phyloP scores from a whole-genome alignment of 2,329 filamentous ascomycete genomes.

The Aspergillus sp. region DNA sequence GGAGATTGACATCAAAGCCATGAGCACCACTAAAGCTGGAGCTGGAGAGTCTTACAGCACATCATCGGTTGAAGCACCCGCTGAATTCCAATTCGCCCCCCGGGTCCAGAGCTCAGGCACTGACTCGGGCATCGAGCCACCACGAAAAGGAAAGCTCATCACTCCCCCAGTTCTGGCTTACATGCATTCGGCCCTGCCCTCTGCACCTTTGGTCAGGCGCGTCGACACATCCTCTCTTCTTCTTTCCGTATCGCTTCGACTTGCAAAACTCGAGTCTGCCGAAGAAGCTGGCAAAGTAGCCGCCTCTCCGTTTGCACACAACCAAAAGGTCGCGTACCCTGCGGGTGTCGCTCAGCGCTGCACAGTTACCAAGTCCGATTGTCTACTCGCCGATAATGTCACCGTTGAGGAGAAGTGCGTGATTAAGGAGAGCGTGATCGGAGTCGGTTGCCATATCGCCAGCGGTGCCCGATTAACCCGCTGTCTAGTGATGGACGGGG shows the following conservation, averaged over 20 bases:
- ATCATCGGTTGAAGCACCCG: background rate
- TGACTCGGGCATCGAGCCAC: background rate
- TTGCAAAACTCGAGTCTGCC: slow-evolving; percentile 76
- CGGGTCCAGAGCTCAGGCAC: slow-evolving; percentile 26
- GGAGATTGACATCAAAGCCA: slow-evolving; percentile 54
- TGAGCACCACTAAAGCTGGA: slow-evolving; percentile 54
- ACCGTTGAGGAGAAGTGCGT: slow-evolving; percentile 83
- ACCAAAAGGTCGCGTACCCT: slow-evolving; percentile 77
- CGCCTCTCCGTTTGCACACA: slow-evolving; percentile 73
- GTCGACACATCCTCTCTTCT: slow-evolving; percentile 86
- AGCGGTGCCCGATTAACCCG: slow-evolving; percentile 82
- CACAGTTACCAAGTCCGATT: slow-evolving; percentile 79
- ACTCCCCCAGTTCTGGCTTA: slow-evolving; percentile 80
- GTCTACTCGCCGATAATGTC: slow-evolving; percentile 83
- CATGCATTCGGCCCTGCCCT: slow-evolving; percentile 59
- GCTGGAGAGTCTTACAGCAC: slow-evolving; percentile 15
- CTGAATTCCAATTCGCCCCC: slow-evolving; percentile 25
- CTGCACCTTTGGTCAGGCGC: slow-evolving; percentile 72
- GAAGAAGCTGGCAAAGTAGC: slow-evolving; percentile 58
- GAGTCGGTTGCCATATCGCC: slow-evolving; percentile 81
- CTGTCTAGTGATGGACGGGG: slow-evolving; percentile 91
- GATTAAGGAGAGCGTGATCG: slow-evolving; percentile 91
- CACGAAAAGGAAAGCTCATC: slow-evolving; percentile 34
- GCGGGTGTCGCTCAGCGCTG: slow-evolving; percentile 77
- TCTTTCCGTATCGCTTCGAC: slow-evolving; percentile 75